Evolutionary conservation across 139 green algal genomes (phyloP).

Genomic region (Chlorella sp.): DNA sequence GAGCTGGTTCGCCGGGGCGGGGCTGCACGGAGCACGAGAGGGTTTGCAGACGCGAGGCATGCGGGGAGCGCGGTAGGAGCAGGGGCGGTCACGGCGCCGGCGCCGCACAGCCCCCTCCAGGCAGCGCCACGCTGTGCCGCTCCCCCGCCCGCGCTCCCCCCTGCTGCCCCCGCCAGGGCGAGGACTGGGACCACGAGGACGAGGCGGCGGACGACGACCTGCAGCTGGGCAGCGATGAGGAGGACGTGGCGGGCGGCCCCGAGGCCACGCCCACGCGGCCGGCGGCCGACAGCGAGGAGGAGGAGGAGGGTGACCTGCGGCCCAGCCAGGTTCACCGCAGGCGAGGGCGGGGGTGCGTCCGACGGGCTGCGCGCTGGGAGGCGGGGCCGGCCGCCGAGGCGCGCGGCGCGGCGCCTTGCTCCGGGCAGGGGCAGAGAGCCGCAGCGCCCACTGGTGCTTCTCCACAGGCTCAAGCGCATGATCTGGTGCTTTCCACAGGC

Average conservation of each 20-base stretch:
- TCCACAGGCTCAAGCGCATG: too few species aligned
- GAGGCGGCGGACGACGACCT: constrained; percentile 42
- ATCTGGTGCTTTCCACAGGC: too few species aligned
- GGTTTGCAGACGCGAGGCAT: neutral
- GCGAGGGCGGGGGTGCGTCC: constrained; percentile 8
- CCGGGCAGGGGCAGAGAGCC: too few species aligned
- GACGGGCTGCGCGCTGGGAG: constrained; percentile 3
- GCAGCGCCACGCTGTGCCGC: neutral
- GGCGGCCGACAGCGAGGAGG: neutral
- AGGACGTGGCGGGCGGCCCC: constrained; percentile 11
- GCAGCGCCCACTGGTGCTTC: too few species aligned
- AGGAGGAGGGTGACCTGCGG: neutral
- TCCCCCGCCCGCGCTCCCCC: neutral
- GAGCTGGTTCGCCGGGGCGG: neutral
- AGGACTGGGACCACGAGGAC: constrained; percentile 50
- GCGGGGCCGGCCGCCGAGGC: constrained; percentile 1
- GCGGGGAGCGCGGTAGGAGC: neutral
- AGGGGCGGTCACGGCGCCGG: too few species aligned
- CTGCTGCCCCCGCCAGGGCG: too few species aligned
- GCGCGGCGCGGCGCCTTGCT: too few species aligned
- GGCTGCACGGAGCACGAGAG: neutral
- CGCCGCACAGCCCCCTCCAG: too few species aligned
- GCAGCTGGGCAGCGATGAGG: constrained; percentile 40
- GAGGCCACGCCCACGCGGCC: neutral
- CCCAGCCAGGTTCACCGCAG: neutral